Evolutionary conservation across 768 basidiomycete species (phyloP), one percentile per base, ranked within the genome.

Genomic region (Boletellus ananiceps): DNA sequence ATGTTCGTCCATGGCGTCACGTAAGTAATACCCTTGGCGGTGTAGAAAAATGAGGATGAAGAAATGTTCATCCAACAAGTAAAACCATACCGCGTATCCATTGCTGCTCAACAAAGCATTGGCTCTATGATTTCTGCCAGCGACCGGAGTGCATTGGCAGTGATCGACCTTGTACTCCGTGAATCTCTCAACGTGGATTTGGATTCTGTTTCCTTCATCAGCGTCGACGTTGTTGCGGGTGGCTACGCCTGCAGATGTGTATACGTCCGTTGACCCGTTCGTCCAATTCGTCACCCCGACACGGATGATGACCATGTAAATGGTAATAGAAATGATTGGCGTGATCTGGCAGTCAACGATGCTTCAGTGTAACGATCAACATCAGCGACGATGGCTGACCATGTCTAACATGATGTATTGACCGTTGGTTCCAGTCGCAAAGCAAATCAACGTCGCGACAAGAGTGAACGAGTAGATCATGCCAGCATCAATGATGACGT

Each of bases 221-320:
- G 16, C n/a, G n/a, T 4, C 36, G 13, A n/a, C 12, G 19, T 8
- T 25, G 19, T 8, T 25, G 18, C 35, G 6, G 3, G 27, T 15
- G 8, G 18, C 18, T n/a, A 18, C 16, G 4, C 6, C 27, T 27
- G 23, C n/a, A 3, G 23, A 18, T 4, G 39, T 32, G 31, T n/a
- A 9, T n/a, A 29, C 27, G 14, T 25, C 13, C 39, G 21, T 19
- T 19, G 12, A 29, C 13, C 35, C 40, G 15, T 19, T 41, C 15
- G 19, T 15, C 34, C 40, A 19, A 14, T 37, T 41, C 11, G 39
- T 16, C 25, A 60, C 23, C 0, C 63, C 67, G 41, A 68, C 56
- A 40, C 70, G 70, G 35, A 71, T 57, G 46, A 71, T 69, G 51
- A 71, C 68, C 65, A 70, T 66, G 55, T 67, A 68, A 57, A 69